Evolutionary conservation across 495 filamentous ascomycete species (phyloP), one percentile per base, ranked within the genome.

Genomic region (Xylaria longipes): DNA sequence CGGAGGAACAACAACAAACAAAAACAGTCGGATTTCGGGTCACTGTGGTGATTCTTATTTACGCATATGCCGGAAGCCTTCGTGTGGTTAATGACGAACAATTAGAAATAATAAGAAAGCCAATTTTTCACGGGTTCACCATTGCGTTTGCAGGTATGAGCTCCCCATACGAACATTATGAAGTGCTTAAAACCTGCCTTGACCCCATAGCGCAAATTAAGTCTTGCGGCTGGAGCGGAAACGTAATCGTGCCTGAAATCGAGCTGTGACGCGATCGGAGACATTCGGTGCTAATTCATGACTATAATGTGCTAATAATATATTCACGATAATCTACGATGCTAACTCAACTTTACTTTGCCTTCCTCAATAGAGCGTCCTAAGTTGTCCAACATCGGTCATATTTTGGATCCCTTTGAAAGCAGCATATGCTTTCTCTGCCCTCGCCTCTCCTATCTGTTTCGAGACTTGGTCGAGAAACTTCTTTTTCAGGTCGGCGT

Each of bases 401-500:
- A 75, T 68, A 29, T 76, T 78, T 1, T 69, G 71, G 37, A 82
- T 81, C 22, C 71, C 74, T 4, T 74, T 71, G 72, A 83, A 83
- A 50, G 77, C 76, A 57, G 75, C 71, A 29, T 82, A 82, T 8
- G 80, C 77, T 25, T 78, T 81, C 64, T 82, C 77, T 5, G 68
- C 76, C 31, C 77, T 76, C 22, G 66, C 64, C 3, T 71, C 62
- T 1, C 73, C 75, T 37, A 75, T 71, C 57, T 74, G 72, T 14
- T 64, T 65, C 62, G 74, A 71, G 1, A 71, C 76, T 68, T 87
- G 83, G 58, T 84, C 81, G 12, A 79, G 45, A 52, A 88, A 88
- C 70, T 89, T 88, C 65, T 73, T 75, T 58, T 77, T 75, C 61
- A 89, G 68, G 52, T 83, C 79, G 0, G 75, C 75, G 58, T 85